Evolutionary conservation across 75 land plant species (phyloP).

Genomic region (Pinus albicaulis): DNA sequence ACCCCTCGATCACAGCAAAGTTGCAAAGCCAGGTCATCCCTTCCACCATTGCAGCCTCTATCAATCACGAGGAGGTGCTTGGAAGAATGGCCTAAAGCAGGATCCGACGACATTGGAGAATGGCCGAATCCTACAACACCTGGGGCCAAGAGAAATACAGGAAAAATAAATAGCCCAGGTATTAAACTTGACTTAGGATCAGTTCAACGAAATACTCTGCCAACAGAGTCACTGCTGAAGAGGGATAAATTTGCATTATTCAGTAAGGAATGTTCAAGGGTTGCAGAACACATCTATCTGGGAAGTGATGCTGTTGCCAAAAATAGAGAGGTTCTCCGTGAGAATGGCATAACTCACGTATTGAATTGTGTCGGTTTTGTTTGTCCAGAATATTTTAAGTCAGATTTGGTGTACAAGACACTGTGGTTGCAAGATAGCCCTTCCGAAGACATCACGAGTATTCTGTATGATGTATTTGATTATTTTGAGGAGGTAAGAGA

Average conservation of each 20-base stretch:
- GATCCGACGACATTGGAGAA: slow-evolving; percentile 14
- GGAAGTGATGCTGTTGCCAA: slow-evolving; percentile 52
- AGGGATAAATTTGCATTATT: slow-evolving; percentile 31
- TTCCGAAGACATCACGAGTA: slow-evolving; percentile 46
- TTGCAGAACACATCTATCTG: slow-evolving; percentile 45
- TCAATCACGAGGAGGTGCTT: slow-evolving; percentile 14
- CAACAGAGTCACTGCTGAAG: slow-evolving; percentile 24
- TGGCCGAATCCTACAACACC: slow-evolving; percentile 22
- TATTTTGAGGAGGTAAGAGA: slow-evolving; percentile 42
- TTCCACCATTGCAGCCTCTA: slow-evolving; percentile 29
- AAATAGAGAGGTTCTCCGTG: slow-evolving; percentile 27
- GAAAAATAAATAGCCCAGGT: slow-evolving; percentile 18
- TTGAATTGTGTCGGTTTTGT: slow-evolving; percentile 54
- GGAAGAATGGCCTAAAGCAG: slow-evolving; percentile 24
- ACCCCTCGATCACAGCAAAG: slow-evolving; percentile 19
- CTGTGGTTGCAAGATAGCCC: slow-evolving; percentile 63
- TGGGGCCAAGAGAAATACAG: slow-evolving; percentile 10
- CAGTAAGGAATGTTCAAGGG: slow-evolving; percentile 41
- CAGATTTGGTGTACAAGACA: slow-evolving; percentile 46
- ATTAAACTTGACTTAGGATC: slow-evolving; percentile 38
- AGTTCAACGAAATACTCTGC: slow-evolving; percentile 25
- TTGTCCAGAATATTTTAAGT: slow-evolving; percentile 51
- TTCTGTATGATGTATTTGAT: slow-evolving; percentile 57
- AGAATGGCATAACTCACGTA: slow-evolving; percentile 53
- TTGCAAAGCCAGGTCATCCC: slow-evolving; percentile 9